Base-by-base conservation (phyloP, 1,284 basidiomycete genomes). In the Takashimella tepidaria region DNA sequence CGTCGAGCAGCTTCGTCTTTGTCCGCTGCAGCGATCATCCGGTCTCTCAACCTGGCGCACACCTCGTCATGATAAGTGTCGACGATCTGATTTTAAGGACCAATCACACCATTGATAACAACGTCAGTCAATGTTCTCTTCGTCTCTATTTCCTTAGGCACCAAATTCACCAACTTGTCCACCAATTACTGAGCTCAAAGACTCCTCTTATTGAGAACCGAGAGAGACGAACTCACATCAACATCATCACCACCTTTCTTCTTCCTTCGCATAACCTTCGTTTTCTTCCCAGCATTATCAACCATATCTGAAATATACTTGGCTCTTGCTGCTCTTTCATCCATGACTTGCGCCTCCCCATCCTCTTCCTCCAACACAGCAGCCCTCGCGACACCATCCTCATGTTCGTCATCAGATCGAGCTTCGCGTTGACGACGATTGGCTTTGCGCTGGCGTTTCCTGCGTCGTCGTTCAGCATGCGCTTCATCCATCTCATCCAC, bases 31-130 rank as follows among this genome's bases (percentile, higher is more conserved):
- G 79, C 77, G 45, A 89, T 80, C 96, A 98, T 98, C 31, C 84
- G 79, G 55, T 89, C 85, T 19, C 89, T 82, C 21, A 98, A 79
- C 5, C 86, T 79, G 0, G 87, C 85, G 22, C 98, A 91, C 64
- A 95, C 86, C 59, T 93, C 90, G 70, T 98, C 95, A 16, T 92
- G 91, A 62, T 89, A 87, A 40, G 84, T 81, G 66, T 98, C 95
- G 21, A 98, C 71, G 57, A 79, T 77, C 75, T 80, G 55, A n/a
- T n/a, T n/a, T n/a, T n/a, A n/a, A n/a, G n/a, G n/a, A n/a, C n/a
- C n/a, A n/a, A n/a, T n/a, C n/a, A n/a, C n/a, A n/a, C n/a, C n/a
- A n/a, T 12, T 8, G 31, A 37, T 8, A 37, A 8, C 31, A 37
- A 37, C 31, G 16, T 37, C 31, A 37, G 31, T 16, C 31, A 8